These are phyloP conservation scores for Pseudogymnoascus verrucosus DNA, from an alignment of 2,329 filamentous ascomycete species.

Conservation along the genomic window DNA sequence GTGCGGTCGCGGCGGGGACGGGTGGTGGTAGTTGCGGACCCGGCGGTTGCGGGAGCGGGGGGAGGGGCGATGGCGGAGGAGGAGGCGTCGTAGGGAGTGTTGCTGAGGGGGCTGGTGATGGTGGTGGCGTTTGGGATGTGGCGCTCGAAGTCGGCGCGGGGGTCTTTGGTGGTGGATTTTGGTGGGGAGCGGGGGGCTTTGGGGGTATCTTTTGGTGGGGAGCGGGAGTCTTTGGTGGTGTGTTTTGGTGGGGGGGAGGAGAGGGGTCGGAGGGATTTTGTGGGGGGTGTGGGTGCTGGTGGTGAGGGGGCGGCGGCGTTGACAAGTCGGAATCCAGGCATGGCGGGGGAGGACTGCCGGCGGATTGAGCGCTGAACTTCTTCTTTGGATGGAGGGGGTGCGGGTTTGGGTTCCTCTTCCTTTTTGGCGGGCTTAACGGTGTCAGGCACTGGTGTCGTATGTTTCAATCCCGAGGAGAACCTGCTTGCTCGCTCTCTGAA, in stretches of 20 bases:
- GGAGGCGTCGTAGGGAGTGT: slow-evolving; percentile 21
- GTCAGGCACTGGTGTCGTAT: not conserved
- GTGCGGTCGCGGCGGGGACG: not conserved
- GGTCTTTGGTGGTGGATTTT: not conserved
- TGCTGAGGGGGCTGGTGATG: slow-evolving; percentile 19
- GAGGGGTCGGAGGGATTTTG: not conserved
- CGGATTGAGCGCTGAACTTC: not conserved
- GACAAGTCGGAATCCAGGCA: not conserved
- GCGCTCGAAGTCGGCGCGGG: slow-evolving; percentile 19
- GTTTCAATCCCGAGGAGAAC: not conserved
- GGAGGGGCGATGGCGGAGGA: not conserved
- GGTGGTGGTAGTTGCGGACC: not conserved
- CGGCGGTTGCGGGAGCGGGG: not conserved
- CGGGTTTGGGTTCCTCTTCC: not conserved
- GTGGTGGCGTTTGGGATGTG: slow-evolving; percentile 19
- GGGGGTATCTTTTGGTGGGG: not conserved
- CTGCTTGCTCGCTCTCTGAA: not conserved
- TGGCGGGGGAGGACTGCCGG: not conserved
- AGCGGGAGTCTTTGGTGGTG: too few relatives aligned
- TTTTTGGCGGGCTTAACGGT: not conserved
- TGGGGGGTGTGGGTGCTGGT: not conserved
- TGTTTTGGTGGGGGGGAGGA: too few relatives aligned
- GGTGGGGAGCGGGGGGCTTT: not conserved
- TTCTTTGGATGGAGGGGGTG: not conserved
- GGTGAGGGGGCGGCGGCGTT: not conserved